phyloP scores from a whole-genome alignment of 1,284 basidiomycete genomes.

The Nidula niveotomentosa region DNA sequence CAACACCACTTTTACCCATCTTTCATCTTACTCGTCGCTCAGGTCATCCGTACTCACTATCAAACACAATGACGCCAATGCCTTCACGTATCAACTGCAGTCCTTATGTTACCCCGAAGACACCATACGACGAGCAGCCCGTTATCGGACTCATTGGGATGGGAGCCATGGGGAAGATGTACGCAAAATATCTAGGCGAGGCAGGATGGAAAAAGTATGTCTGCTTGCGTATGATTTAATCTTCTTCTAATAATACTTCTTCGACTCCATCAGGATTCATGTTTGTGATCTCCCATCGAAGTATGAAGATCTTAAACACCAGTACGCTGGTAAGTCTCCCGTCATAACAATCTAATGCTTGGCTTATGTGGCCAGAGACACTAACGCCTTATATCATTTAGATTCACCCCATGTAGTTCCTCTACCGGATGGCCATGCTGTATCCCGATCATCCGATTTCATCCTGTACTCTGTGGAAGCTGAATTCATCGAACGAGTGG shows the following conservation, averaged over 20 bases:
- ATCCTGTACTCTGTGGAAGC: constrained; percentile 96
- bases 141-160: constrained; percentile 88
- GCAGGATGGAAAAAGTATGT: constrained; percentile 86
- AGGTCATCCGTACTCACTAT: no score
- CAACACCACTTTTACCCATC: no score
- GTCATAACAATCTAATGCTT: no score
- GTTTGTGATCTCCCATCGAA: constrained; percentile 90
- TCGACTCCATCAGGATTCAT: constrained; percentile 61
- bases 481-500: constrained; percentile 83
- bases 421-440: constrained; percentile 78
- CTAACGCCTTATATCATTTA: constrained; percentile 8
- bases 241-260: neutral
- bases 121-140: constrained; percentile 60
- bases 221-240: constrained; percentile 2
- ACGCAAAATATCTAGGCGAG: constrained; percentile 73
- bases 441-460: constrained; percentile 84
- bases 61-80: no score
- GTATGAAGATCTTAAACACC: constrained; percentile 62
- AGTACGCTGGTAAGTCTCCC: constrained; percentile 57
- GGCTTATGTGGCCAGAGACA: neutral
- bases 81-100: no score
- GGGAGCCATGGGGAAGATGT: constrained; percentile 97
- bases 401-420: constrained; percentile 61
- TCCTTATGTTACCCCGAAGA: constrained; percentile 40
- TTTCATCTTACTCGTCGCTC: no score